phyloP scores from a whole-genome alignment of 2,329 filamentous ascomycete genomes.

The Penicillium sp. region DNA sequence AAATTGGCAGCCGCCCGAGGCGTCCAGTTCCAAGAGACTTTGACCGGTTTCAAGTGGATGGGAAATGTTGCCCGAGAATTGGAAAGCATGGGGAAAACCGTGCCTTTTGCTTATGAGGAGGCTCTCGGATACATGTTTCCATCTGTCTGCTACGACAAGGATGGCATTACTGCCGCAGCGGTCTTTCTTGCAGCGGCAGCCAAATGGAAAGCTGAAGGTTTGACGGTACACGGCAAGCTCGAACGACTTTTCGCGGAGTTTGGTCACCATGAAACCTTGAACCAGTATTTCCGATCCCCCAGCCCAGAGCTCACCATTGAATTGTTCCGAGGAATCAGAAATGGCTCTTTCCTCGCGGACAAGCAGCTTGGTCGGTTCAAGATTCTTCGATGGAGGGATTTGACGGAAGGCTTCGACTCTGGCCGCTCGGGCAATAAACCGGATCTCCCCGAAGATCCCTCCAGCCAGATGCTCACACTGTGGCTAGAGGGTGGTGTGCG shows the following conservation, averaged over 20 bases:
- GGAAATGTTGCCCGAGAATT: constrained; percentile 55
- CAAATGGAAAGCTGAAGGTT: constrained; percentile 46
- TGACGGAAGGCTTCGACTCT: constrained; percentile 57
- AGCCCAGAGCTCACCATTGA: constrained; percentile 47
- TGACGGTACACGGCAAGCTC: constrained; percentile 54
- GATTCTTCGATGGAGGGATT: constrained; percentile 56
- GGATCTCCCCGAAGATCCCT: constrained; percentile 51
- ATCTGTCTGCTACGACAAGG: constrained; percentile 58
- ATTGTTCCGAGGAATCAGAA: constrained; percentile 53
- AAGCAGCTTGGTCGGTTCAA: constrained; percentile 47
- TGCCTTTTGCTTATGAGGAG: constrained; percentile 58
- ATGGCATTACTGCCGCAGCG: constrained; percentile 56
- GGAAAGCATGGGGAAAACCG: constrained; percentile 45
- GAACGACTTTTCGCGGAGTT: constrained; percentile 53
- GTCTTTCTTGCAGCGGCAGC: constrained; percentile 54
- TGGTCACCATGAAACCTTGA: constrained; percentile 58
- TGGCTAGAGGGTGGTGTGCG: constrained; percentile 51
- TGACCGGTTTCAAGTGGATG: constrained; percentile 65
- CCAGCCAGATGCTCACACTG: constrained; percentile 58
- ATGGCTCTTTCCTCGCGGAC: constrained; percentile 39
- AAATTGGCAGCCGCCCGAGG: constrained; percentile 52
- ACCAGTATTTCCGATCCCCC: constrained; percentile 59
- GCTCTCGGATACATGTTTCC: constrained; percentile 63
- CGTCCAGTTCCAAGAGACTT: constrained; percentile 55
- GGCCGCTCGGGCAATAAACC: constrained; percentile 48